Percentiles rank a stretch among this genome's conserved stretches.
phyloP scores from a whole-genome alignment of 345 rosid species.

The Citrus medica region DNA sequence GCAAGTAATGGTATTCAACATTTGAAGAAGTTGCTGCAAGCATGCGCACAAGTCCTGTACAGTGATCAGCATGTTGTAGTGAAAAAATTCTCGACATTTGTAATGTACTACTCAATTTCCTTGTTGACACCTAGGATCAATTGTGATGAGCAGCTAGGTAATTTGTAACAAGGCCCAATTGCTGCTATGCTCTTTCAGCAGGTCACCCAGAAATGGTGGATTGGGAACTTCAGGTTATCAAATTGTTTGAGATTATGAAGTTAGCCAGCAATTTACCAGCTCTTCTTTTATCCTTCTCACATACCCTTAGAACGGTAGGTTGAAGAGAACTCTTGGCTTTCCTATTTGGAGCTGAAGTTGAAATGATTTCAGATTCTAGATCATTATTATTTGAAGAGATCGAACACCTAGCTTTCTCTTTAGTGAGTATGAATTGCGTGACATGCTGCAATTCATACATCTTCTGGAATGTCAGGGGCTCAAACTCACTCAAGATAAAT shows the following conservation, averaged over 20 bases:
- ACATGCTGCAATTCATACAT: conserved; percentile 5
- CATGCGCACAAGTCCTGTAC: not conserved
- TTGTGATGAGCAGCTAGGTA: not conserved
- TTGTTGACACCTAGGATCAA: not conserved
- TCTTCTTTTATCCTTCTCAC: not conserved
- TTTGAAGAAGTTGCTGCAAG: not conserved
- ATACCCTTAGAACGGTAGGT: not conserved
- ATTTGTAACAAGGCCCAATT: not conserved
- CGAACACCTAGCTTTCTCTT: not conserved
- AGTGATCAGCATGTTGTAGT: conserved; percentile 1
- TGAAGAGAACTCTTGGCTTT: not conserved
- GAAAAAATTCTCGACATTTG: not conserved
- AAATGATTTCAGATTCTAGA: not conserved
- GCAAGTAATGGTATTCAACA: not conserved
- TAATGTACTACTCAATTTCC: not conserved
- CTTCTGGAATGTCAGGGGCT: conserved; percentile 2
- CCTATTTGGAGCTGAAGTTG: conserved; percentile 1
- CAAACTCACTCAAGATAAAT: conserved; percentile 16
- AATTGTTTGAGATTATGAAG: conserved; percentile 2
- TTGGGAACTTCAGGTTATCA: not conserved
- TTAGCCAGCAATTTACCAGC: conserved; percentile 10
- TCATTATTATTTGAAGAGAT: not conserved
- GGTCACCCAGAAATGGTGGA: not conserved
- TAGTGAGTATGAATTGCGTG: not conserved
- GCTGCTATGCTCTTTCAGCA: not conserved